These are phyloP conservation scores for Austropuccinia psidii DNA, from an alignment of 1,284 basidiomycete genomes.

Conservation along the genomic window DNA sequence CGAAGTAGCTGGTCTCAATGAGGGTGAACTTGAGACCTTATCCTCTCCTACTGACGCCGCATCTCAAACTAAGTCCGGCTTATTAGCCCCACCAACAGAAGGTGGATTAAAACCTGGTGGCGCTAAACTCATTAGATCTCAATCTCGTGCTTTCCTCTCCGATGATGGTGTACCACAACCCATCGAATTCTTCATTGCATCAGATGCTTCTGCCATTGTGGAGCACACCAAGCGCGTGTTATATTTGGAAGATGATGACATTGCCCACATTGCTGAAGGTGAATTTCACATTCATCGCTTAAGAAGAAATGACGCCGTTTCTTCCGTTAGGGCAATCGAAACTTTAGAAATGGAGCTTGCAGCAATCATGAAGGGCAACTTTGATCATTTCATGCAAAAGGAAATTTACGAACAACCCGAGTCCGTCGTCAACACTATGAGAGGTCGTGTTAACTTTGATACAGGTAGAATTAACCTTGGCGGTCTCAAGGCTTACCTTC, in stretches of 20 bases:
- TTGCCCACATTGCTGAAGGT: slow-evolving; percentile 93
- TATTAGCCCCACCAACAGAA: slow-evolving; percentile 31
- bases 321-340: slow-evolving; percentile 88
- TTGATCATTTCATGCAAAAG: slow-evolving; percentile 99
- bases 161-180: slow-evolving; percentile 98
- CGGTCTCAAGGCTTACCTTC: slow-evolving; percentile 88
- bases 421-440: slow-evolving; percentile 99
- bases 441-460: slow-evolving; percentile 99
- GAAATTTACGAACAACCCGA: slow-evolving; percentile 99
- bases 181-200: slow-evolving; percentile 99
- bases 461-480: slow-evolving; percentile 83
- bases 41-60: slow-evolving; percentile 35
- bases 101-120: slow-evolving; percentile 51
- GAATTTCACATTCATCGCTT: slow-evolving; percentile 98
- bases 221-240: slow-evolving; percentile 99
- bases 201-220: slow-evolving; percentile 89
- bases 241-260: slow-evolving; percentile 98
- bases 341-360: slow-evolving; percentile 98
- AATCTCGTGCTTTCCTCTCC: slow-evolving; percentile 96
- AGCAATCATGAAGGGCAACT: slow-evolving; percentile 99
- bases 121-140: slow-evolving; percentile 82
- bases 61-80: slow-evolving; percentile 34
- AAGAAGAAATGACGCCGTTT: slow-evolving; percentile 66
- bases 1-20: slow-evolving; percentile 68
- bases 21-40: slow-evolving; percentile 52